Evolutionary conservation across 2,329 filamentous ascomycete species (phyloP).

Genomic region (Penicillium sp.): DNA sequence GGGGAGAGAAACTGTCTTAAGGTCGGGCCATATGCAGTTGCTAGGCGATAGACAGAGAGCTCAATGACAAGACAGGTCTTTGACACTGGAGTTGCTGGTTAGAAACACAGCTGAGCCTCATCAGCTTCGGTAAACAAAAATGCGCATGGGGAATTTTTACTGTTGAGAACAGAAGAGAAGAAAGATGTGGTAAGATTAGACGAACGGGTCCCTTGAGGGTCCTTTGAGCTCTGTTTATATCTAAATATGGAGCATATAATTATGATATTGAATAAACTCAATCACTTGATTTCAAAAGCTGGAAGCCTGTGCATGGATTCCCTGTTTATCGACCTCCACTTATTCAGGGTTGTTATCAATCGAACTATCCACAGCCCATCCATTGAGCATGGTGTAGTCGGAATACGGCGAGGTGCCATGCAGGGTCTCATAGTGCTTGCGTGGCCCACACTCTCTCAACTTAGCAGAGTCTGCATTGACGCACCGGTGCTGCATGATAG

Average conservation of each 20-base stretch:
- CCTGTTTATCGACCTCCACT: neutral
- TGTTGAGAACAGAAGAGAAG: neutral
- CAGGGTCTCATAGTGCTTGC: conserved; percentile 30
- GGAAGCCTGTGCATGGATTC: neutral
- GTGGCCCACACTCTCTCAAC: conserved; percentile 22
- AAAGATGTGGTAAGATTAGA: neutral
- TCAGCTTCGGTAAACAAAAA: neutral
- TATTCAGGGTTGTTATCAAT: conserved; percentile 26
- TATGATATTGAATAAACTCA: neutral
- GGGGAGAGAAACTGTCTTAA: too few species aligned
- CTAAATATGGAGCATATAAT: neutral
- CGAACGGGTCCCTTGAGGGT: neutral
- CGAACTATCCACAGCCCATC: conserved; percentile 32
- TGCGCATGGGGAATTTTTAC: too few species aligned
- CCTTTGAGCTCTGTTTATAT: neutral
- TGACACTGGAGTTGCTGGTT: neutral
- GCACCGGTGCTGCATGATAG: conserved; percentile 26
- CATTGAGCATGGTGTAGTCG: conserved; percentile 31
- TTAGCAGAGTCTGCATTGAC: conserved; percentile 15
- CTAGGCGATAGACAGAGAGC: neutral
- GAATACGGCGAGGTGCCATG: conserved; percentile 33
- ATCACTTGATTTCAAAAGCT: neutral
- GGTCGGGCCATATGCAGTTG: too few species aligned
- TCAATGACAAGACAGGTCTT: neutral
- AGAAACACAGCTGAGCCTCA: neutral